Evolutionary conservation across 2,329 filamentous ascomycete genomes (phyloP).

Genomic region (Pyrenochaeta sp.): DNA sequence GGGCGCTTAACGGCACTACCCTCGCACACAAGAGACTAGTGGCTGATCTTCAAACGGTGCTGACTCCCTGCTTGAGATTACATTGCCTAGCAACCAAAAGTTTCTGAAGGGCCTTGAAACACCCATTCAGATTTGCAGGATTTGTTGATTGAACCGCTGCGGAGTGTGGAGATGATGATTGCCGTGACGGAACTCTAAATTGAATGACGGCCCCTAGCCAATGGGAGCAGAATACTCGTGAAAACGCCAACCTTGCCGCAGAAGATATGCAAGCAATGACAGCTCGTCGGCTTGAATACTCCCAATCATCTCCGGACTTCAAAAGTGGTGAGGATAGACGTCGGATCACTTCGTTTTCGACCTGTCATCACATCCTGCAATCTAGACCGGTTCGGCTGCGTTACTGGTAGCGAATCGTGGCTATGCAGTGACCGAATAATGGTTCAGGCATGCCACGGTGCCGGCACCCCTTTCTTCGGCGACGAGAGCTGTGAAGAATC

Average conservation of each 20-base stretch:
- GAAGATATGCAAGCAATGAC: neutral
- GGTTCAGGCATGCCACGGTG: neutral
- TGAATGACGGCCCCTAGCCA: neutral
- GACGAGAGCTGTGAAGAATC: neutral
- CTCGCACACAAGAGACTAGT: slow-evolving; percentile 34
- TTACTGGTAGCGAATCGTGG: neutral
- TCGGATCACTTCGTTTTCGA: neutral
- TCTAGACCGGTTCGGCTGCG: neutral
- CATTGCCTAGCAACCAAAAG: neutral
- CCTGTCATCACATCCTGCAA: neutral
- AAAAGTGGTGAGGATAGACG: neutral
- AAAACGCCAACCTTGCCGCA: neutral
- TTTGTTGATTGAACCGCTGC: neutral
- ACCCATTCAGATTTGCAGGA: neutral
- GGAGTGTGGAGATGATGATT: neutral
- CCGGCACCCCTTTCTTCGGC: neutral
- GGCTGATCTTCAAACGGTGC: slow-evolving; percentile 46
- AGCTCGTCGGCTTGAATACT: neutral
- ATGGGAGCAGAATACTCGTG: neutral
- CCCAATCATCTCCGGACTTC: neutral
- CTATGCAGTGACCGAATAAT: neutral
- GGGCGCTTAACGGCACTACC: slow-evolving; percentile 29
- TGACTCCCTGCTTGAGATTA: slow-evolving; percentile 38
- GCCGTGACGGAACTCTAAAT: neutral
- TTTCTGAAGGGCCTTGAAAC: neutral